Base-by-base conservation (phyloP, 805 yeast species). In the Debaryomyces prosopidis region DNA sequence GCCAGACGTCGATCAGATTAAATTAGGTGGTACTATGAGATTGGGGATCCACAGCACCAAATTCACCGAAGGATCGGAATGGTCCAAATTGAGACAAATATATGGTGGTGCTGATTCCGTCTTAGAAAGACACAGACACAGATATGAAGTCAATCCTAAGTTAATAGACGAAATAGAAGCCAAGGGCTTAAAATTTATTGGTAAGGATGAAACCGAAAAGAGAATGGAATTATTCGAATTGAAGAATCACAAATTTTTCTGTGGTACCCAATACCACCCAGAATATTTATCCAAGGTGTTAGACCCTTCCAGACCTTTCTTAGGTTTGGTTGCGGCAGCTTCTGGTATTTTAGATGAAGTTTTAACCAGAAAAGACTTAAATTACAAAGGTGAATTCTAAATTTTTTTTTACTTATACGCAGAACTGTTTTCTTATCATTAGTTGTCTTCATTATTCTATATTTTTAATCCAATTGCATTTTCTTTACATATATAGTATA, bases 11-110 rank as follows among this genome's bases (percentile, higher is more conserved):
- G 96, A 90, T 70, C 92, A 90, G 75, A 84, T 87, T 57, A 89
- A 89, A 66, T 79, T 94, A 76, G 99, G 99, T 52, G 99, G 99
- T 55, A 92, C 98, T 42, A 94, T 94, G 99, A 85, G 99, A 76
- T 80, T 94, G 57, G 99, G 99, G 58, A 77, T 89, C 53, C 90
- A 97, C 70, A 82, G 91, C 54, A 90, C 98, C 33, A 80, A 78
- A 52, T 94, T 94, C 77, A 84, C 81, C 59, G 71, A 71, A 14
- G 81, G 76, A 51, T 69, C 87, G 39, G 85, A 85, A 51, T 74
- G 83, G 80, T 80, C 89, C 39, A 77, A 74, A 51, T 80, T 94
- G 59, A 82, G 87, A 68, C 79, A 81, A 69, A 75, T 92, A 44
- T 92, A 92, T 65, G 95, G 94, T 46, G 82, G 80, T 47, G 76